A percentile compares a stretch with the other conserved stretches of the same genome.
These are phyloP conservation scores for Jasminum sambac DNA, from an alignment of 257 asterid species.

Conservation along the genomic window DNA sequence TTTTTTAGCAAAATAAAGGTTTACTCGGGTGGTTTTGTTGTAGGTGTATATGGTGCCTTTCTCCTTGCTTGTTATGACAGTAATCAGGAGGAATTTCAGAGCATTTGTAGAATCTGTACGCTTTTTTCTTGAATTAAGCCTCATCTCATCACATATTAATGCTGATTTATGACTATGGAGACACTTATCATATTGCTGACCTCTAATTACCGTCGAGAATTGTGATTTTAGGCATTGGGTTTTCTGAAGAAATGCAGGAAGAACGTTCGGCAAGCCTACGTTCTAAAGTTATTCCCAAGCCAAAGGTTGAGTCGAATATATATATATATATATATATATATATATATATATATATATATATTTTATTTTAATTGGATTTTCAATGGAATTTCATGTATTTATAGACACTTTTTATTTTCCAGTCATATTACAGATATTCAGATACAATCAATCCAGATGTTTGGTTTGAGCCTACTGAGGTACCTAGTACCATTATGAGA, in stretches of 20 bases:
- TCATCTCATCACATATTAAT: conserved; percentile 6
- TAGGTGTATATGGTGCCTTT: conserved; percentile 89
- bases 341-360: neutral
- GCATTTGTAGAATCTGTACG: conserved; percentile 93
- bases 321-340: conserved; percentile 9
- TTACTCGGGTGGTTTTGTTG: too few relatives aligned
- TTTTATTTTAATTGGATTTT: neutral
- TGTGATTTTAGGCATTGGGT: conserved; percentile 76
- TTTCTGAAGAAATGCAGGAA: conserved; percentile 85
- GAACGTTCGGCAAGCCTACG: conserved; percentile 87
- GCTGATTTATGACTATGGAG: neutral
- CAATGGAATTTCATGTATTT: conserved; percentile 10
- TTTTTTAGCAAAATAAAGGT: too few relatives aligned
- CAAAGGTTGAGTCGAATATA: conserved; percentile 57
- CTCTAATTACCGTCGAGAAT: conserved; percentile 12
- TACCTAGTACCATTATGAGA: too few relatives aligned
- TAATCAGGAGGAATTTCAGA: conserved; percentile 86
- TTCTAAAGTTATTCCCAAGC: conserved; percentile 74
- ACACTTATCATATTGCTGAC: neutral
- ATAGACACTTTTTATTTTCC: conserved; percentile 31
- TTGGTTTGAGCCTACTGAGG: conserved; percentile 98
- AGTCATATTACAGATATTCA: conserved; percentile 69
- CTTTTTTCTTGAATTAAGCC: conserved; percentile 23
- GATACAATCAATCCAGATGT: conserved; percentile 85
- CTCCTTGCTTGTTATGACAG: conserved; percentile 96